Evolutionary conservation across 1,284 basidiomycete genomes (phyloP).

Genomic region (Leucoagaricus sp.): DNA sequence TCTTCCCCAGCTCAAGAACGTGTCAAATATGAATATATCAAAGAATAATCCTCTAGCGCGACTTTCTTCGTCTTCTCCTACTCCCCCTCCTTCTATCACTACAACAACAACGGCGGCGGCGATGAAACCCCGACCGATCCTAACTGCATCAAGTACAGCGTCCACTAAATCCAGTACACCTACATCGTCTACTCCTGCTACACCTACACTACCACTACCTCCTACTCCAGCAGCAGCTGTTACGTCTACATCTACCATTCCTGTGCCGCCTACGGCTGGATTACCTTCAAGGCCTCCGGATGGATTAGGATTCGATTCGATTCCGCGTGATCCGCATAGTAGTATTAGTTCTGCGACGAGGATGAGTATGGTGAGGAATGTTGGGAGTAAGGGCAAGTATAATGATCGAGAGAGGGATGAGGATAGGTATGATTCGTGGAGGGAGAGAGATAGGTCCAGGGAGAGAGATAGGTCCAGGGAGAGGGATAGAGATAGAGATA

Average conservation of each 20-base stretch:
- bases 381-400: neutral
- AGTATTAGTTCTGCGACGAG: neutral
- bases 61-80: neutral
- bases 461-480: constrained; percentile 3
- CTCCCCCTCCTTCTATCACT: neutral
- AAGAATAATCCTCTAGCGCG: neutral
- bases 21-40: neutral
- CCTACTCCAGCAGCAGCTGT: neutral
- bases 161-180: constrained; percentile 8
- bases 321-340: neutral
- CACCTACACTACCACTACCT: neutral
- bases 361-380: constrained; percentile 1
- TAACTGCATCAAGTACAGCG: neutral
- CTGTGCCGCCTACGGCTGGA: neutral
- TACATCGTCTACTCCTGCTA: neutral
- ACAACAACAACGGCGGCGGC: neutral
- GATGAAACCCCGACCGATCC: neutral
- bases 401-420: neutral
- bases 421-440: too few species aligned
- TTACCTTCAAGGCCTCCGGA: constrained; percentile 1
- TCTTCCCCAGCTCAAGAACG: neutral
- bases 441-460: constrained; percentile 3
- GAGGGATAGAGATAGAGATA: neutral
- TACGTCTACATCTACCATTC: neutral
- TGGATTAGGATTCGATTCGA: neutral